A percentile compares a stretch with the other conserved stretches of the same genome.
phyloP scores from a whole-genome alignment of 2,329 filamentous ascomycete species.

The Coniochaeta pulveracea region DNA sequence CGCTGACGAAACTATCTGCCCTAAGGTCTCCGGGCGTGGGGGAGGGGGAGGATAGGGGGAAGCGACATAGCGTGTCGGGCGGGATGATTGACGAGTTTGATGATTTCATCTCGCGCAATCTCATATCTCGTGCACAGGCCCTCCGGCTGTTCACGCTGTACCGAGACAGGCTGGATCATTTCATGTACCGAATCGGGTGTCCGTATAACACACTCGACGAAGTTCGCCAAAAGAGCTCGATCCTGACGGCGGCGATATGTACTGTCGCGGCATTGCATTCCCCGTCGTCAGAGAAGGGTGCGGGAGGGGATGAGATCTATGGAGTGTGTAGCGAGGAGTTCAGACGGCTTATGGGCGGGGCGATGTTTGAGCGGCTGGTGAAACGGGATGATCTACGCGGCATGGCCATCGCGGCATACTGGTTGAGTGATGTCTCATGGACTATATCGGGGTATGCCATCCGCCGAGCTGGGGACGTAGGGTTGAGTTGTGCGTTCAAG shows the following conservation, averaged over 20 bases:
- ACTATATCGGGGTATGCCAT: conserved; percentile 46
- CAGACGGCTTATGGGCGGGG: conserved; percentile 36
- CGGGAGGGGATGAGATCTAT: conserved; percentile 39
- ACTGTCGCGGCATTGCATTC: conserved; percentile 49
- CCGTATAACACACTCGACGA: conserved; percentile 36
- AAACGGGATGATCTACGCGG: conserved; percentile 42
- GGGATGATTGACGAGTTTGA: too few species aligned
- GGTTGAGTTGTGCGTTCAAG: conserved; percentile 15
- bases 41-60: conserved; percentile 7
- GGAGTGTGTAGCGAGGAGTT: conserved; percentile 42
- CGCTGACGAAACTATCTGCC: conserved; percentile 18
- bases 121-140: conserved; percentile 33
- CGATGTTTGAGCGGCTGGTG: conserved; percentile 22
- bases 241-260: conserved; percentile 43
- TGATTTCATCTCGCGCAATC: conserved; percentile 26
- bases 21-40: conserved; percentile 15
- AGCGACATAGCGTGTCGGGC: too few species aligned
- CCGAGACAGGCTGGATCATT: conserved; percentile 35
- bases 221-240: conserved; percentile 40
- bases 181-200: conserved; percentile 37
- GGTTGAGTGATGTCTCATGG: conserved; percentile 52
- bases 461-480: conserved; percentile 34
- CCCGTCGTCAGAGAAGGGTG: conserved; percentile 33
- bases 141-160: conserved; percentile 39
- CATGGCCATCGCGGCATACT: conserved; percentile 49